Percentiles rank a stretch among this genome's conserved stretches.
Evolutionary conservation across 371 early-diverging fungal species (phyloP).

Genomic region (Apophysomyces sp.): DNA sequence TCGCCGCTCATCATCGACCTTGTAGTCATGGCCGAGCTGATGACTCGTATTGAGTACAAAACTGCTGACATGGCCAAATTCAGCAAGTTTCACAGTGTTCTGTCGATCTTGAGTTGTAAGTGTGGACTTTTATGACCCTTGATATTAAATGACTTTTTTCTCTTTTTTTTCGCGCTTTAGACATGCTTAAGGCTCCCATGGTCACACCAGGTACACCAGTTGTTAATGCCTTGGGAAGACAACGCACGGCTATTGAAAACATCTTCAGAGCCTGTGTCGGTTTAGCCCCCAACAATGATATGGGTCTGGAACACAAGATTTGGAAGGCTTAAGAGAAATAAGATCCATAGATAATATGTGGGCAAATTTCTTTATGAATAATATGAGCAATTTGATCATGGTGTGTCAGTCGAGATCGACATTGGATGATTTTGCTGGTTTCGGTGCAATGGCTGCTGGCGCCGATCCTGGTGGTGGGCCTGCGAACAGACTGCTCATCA

Average conservation of each 20-base stretch:
- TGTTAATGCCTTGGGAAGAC: conserved; percentile 92
- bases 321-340: conserved; percentile 45
- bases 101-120: conserved; percentile 77
- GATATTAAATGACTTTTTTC: neutral
- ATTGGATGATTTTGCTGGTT: neutral
- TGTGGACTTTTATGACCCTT: neutral
- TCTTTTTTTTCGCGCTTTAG: too few relatives aligned
- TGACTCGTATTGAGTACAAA: conserved; percentile 92
- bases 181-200: conserved; percentile 92
- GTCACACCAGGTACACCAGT: conserved; percentile 91
- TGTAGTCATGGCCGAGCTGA: conserved; percentile 89
- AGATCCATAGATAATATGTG: neutral
- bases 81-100: conserved; percentile 89
- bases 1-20: conserved; percentile 96
- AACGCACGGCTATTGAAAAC: conserved; percentile 95
- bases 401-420: neutral
- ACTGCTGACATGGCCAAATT: conserved; percentile 65
- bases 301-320: conserved; percentile 86
- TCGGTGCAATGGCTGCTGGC: neutral
- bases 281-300: conserved; percentile 86
- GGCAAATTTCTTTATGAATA: neutral
- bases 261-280: conserved; percentile 95
- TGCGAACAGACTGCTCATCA: conserved; percentile 72
- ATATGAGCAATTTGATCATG: neutral
- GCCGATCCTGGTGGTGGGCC: conserved; percentile 19